phyloP scores from a whole-genome alignment of 83 land plant genomes.

The Picea abies region DNA sequence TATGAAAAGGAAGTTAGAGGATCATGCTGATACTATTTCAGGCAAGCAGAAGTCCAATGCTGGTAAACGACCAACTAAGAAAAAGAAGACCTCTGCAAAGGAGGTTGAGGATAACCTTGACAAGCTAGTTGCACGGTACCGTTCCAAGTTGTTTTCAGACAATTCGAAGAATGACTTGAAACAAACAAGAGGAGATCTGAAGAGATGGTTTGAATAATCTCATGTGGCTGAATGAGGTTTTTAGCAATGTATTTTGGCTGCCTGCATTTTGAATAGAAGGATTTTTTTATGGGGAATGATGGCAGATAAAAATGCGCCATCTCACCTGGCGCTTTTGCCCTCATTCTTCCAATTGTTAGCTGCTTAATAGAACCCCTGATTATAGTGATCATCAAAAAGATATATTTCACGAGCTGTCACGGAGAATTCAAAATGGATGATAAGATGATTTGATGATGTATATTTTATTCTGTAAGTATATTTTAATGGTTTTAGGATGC shows the following conservation, averaged over 20 bases:
- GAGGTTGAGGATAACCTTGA: constrained; percentile 60
- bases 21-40: constrained; percentile 8
- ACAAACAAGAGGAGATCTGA: constrained; percentile 5
- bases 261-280: neutral
- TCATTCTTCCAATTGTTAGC: no score
- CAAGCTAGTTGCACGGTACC: constrained; percentile 55
- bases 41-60: constrained; percentile 6
- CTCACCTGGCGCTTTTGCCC: no score
- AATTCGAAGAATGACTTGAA: neutral
- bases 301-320: no score
- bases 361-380: no score
- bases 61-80: constrained; percentile 23
- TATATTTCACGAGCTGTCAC: no score
- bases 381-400: no score
- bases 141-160: constrained; percentile 36
- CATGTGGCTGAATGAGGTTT: neutral
- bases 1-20: constrained; percentile 24
- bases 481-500: no score
- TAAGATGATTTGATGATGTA: no score
- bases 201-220: constrained; percentile 15
- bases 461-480: no score
- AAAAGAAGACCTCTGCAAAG: constrained; percentile 22
- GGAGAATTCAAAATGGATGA: no score
- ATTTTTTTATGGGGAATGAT: no score
- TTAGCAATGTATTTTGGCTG: neutral